These are phyloP conservation scores for Fusarium oxysporum DNA, from an alignment of 2,329 filamentous ascomycete genomes.

Conservation along the genomic window DNA sequence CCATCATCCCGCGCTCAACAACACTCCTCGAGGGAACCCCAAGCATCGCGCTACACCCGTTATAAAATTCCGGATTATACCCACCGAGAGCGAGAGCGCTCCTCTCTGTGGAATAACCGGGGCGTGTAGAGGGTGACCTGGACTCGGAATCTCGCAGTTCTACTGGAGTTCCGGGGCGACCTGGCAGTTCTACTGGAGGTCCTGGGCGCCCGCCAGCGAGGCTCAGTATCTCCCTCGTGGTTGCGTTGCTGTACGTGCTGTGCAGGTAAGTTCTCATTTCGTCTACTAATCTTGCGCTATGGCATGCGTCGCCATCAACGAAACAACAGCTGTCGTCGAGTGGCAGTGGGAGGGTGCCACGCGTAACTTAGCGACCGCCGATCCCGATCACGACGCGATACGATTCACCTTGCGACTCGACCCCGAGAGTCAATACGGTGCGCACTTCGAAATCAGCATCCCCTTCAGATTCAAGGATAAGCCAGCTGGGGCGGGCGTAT, in stretches of 20 bases:
- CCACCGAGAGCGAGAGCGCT: not conserved
- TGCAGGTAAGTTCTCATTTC: not conserved
- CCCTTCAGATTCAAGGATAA: constrained; percentile 18
- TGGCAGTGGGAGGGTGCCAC: constrained; percentile 11
- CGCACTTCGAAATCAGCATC: constrained; percentile 8
- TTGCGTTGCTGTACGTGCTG: not conserved
- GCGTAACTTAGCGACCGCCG: not conserved
- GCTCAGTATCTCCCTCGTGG: not conserved
- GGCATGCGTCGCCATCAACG: constrained; percentile 8
- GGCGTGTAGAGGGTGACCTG: constrained; percentile 19
- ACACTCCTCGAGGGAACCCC: not conserved
- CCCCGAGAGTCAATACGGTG: not conserved
- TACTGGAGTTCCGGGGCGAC: constrained; percentile 20
- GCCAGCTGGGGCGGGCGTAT: not conserved
- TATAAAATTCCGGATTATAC: constrained; percentile 29
- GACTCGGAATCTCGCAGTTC: constrained; percentile 21
- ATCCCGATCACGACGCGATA: constrained; percentile 13
- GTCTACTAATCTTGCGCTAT: constrained; percentile 4
- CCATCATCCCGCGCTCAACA: not conserved
- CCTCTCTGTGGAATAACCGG: constrained; percentile 17
- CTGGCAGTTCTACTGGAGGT: constrained; percentile 26
- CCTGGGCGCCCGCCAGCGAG: not conserved
- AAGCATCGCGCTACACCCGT: constrained; percentile 15
- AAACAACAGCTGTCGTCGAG: constrained; percentile 8
- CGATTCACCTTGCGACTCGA: constrained; percentile 11